These are phyloP conservation scores for Neocucurbitaria cava DNA, from an alignment of 2,329 filamentous ascomycete genomes.

Conservation along the genomic window DNA sequence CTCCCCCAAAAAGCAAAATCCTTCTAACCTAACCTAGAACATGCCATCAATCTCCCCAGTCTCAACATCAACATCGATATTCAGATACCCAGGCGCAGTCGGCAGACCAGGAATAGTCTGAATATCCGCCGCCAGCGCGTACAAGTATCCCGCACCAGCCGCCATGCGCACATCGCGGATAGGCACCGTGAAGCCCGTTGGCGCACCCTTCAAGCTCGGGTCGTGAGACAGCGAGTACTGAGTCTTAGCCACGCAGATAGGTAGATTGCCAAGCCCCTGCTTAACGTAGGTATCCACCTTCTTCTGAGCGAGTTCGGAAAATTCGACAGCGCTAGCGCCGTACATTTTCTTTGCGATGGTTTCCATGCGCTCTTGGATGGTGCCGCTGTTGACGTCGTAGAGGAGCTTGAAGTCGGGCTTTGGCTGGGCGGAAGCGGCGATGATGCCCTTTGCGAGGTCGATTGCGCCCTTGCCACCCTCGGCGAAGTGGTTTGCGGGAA, in stretches of 20 bases:
- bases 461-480: conserved; percentile 90
- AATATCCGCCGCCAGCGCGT: conserved; percentile 94
- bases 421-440: conserved; percentile 80
- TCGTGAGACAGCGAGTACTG: conserved; percentile 97
- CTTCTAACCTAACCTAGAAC: conserved; percentile 68
- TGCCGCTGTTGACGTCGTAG: conserved; percentile 73
- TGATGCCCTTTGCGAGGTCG: conserved; percentile 85
- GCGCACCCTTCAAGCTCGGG: conserved; percentile 90
- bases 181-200: conserved; percentile 90
- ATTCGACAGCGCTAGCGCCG: conserved; percentile 85
- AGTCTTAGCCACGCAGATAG: conserved; percentile 97
- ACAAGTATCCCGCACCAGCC: conserved; percentile 81
- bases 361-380: conserved; percentile 88
- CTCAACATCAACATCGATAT: conserved; percentile 74
- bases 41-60: conserved; percentile 70
- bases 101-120: conserved; percentile 97
- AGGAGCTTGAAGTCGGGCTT: conserved; percentile 81
- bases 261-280: conserved; percentile 90
- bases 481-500: conserved; percentile 95
- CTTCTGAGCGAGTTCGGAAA: conserved; percentile 91
- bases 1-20: too few species aligned
- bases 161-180: conserved; percentile 94
- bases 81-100: conserved; percentile 93
- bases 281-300: conserved; percentile 95
- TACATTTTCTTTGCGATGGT: conserved; percentile 93